Base-by-base conservation (phyloP, 768 basidiomycete species). In the Xerocomus brunneocitrinus region DNA sequence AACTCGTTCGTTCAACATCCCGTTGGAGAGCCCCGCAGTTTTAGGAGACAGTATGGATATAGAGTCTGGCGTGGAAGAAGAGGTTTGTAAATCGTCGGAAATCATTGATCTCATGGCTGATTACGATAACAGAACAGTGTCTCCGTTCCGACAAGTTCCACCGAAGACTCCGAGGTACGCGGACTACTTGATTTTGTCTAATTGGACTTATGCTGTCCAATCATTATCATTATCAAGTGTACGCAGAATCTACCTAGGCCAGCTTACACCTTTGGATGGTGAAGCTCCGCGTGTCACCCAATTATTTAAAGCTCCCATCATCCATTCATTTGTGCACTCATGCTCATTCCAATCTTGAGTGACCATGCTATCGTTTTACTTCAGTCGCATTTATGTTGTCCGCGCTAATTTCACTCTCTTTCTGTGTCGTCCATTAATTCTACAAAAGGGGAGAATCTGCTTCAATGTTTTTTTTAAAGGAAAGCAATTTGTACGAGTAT, bases 211-310 rank as follows among this genome's bases (percentile, higher is more conserved):
- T 19, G 9, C 13, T 16, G 46, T 27, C 5, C 19, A 40, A 40
- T 24, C 19, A 40, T 24, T 16, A 16, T 12, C 22, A 6, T 30
- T 14, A 16, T 36, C 28, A 27, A 47, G 36, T 40, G 9, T n/a
- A 10, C 2, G 8, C 53, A 58, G 49, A 31, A 12, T 34, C 28
- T 5, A 49, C 41, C 27, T 24, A 50, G 39, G 39, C 54, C 55
- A 44, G 4, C 47, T 30, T 58, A 56, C 32, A 32, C 58, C 10
- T 35, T 44, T 22, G 60, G 50, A 25, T 57, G 58, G 56, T 61
- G 27, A 48, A 30, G 16, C 43, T 2, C 48, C 19, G 25, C 28
- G 43, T n/a, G 5, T 12, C 16, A 35, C 9, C 3, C 5, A 3
- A 12, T 34, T 36, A 31, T 55, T 34, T 41, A 25, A 34, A 24